Evolutionary conservation across 148 eudicot species (phyloP), one percentile per base, ranked within the genome.

Genomic region (Rhododendron simsii): DNA sequence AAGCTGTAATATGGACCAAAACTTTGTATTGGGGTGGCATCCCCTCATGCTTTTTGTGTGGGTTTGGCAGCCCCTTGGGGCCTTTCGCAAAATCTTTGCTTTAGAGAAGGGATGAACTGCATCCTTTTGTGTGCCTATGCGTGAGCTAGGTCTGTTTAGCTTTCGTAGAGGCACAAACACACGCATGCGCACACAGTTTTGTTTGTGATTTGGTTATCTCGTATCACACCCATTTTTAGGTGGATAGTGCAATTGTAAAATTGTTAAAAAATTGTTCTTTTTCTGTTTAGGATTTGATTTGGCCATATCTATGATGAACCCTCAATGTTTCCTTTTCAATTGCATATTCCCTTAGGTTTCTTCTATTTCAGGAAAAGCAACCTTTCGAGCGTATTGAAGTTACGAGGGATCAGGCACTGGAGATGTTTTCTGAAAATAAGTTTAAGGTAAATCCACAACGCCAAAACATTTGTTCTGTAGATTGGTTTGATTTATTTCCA

Each of bases 361-460:
- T 65, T 63, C 28, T 87, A 53, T 86, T 86, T 85, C 92, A 95
- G 98, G 99, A 95, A 86, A 95, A 92, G 89, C 99, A 98, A 86
- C 96, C 98, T 73, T 98, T 98, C 88, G 98, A 95, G 87, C 95
- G 99, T 85, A 94, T 98, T 91, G 98, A 95, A 89, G 99, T 98
- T 86, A 89, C 99, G 83, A 92, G 98, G 87, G 86, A 93, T 13
- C 98, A 95, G 73, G 99, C 99, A 69, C 95, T 98, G 85, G 96
- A 95, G 84, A 90, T 98, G 87, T 98, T 98, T 86, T 94, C 98
- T 41, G 99, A 98, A 26, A 98, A 98, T 85, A 91, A 88, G 85
- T 95, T 98, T 85, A 98, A 98, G 99, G 99, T 89, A 81, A 85
- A 89, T 61, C 76, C 63, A 21, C 76, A 13, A 51, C 12, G 74